Evolutionary conservation across 2,329 filamentous ascomycete species (phyloP).

Genomic region (Trichoderma pleuroti): DNA sequence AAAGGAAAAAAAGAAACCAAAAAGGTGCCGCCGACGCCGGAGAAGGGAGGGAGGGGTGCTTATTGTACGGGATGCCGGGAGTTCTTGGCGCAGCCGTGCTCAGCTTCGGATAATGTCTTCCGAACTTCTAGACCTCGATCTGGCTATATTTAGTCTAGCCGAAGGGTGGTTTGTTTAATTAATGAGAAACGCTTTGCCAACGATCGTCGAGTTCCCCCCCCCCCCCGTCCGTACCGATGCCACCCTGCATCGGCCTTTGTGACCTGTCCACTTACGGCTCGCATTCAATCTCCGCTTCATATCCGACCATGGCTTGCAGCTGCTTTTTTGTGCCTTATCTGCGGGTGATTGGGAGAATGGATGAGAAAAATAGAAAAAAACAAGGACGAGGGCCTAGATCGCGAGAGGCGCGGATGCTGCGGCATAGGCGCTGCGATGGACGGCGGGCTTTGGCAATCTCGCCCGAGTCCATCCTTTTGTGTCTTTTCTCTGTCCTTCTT

Average conservation of each 20-base stretch:
- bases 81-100: background rate
- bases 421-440: background rate
- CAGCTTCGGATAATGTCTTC: constrained; percentile 1
- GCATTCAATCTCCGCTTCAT: constrained; percentile 10
- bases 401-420: background rate
- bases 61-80: background rate
- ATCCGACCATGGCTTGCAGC: constrained; percentile 1
- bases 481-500: background rate
- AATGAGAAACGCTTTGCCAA: constrained; percentile 16
- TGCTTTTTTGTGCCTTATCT: background rate
- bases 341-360: background rate
- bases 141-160: background rate
- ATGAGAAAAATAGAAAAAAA: background rate
- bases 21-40: background rate
- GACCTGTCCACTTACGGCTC: background rate
- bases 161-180: constrained; percentile 6
- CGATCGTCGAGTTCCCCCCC: background rate
- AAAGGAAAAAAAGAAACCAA: background rate
- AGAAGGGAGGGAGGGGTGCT: background rate
- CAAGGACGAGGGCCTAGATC: background rate
- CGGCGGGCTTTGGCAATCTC: background rate
- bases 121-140: constrained; percentile 14
- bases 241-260: background rate
- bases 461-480: background rate
- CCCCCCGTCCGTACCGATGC: background rate